Evolutionary conservation across 768 basidiomycete species (phyloP), one percentile per base, ranked within the genome.

Genomic region (Russula olivacea): DNA sequence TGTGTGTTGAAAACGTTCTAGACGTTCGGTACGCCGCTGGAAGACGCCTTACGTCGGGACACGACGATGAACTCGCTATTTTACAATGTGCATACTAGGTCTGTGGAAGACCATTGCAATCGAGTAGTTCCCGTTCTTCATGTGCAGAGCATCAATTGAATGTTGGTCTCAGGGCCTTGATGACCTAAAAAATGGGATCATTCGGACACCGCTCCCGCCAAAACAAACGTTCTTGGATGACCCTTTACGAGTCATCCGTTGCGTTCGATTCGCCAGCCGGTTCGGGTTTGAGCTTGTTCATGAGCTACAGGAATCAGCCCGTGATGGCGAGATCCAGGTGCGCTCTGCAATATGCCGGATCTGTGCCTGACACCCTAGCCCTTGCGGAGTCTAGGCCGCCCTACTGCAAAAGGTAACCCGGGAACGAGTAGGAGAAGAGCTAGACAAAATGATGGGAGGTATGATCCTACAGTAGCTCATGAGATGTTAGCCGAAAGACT

Each of bases 21-120:
- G 96, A 79, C 82, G 38, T 96, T 94, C 60, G 97, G 97, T 8
- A 96, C 95, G 3, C 94, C 96, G 0, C 70, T 89, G 15, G 82
- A 98, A 76, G 97, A 99, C 72, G 94, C 97, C 2, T 72, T 89
- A 53, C 79, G 97, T 57, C 80, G 97, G 69, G 97, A 99, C 72
- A 84, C 89, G 32, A 98, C 97, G 1, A 97, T 99, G 73, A 99
- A 99, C 71, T 79, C 96, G 0, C 77, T 99, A 8, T 98, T 98
- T 76, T 98, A 95, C 76, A 98, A 99, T 67, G 83, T 99, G 1
- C 93, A 97, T 69, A 86, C 88, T 1, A 82, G 85, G 15, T 68
- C 76, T 3, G 87, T 99, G 2, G 97, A 99, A 71, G 97, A 99
- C 72, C 81, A 81, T 69, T 96, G 93, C 1, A 81, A 79, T 68